Evolutionary conservation across 768 basidiomycete species (phyloP), one percentile per base, ranked within the genome.

Genomic region (Rhodocollybia butyracea): DNA sequence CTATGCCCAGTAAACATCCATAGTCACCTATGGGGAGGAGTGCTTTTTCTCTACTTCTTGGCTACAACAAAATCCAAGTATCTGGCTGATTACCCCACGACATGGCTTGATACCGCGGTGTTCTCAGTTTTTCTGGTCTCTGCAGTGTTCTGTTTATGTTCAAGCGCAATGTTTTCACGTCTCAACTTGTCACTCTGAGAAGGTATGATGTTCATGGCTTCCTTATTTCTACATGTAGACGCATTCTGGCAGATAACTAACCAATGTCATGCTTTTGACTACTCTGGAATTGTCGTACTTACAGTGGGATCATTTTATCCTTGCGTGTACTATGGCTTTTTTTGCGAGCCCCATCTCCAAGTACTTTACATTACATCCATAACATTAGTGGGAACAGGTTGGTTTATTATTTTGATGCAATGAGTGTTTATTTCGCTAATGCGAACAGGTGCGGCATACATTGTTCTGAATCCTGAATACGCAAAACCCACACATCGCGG

Each of bases 271-370:
- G 76, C 79, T 15, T 70, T 88, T 42, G 91, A 89, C 69, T 89
- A 94, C 68, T 72, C 88, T 27, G 94, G 94, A 11, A 96, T 96
- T 59, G 80, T 88, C 46, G 78, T 85, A 30, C 77, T 91, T 54
- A 90, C 76, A 39, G 84, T 89, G 41, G 93, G 92, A 24, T 92
- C 90, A 31, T 87, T 86, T 67, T 83, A 83, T 60, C 88, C 92
- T 5, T 82, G 77, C 59, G 72, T 94, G 38, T 88, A 87, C 64
- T 93, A 91, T 65, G 86, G 82, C 2, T 91, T 90, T 69, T 88
- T 79, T 70, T 90, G 88, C 63, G 75, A 86, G 29, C 74, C 78
- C 7, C 62, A 69, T 36, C 72, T 75, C 48, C 83, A 82, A 65
- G 53, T 68, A n/a, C 67, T 83, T 30, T 89, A 90, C 66, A 70